Evolutionary conservation across 164 flowering plant genomes (phyloP), one percentile per base, ranked within the genome.

Genomic region (Aristolochia californica): DNA sequence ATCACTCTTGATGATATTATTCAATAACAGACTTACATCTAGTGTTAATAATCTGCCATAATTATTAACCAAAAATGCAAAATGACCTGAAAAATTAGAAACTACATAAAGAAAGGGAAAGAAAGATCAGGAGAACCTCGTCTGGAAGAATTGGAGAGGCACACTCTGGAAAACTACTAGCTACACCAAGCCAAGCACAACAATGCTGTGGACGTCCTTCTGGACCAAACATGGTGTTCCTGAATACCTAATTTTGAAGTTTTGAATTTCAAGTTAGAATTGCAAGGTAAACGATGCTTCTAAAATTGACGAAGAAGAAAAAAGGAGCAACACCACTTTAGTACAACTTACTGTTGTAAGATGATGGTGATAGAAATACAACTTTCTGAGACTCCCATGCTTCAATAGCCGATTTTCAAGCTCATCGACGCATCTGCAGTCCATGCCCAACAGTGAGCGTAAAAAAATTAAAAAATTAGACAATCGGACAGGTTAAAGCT

Each of bases 171-270:
- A 93, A 93, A 72, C 99, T 89, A 75, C 99, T 89, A 56, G 96
- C 99, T 68, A 93, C 83, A 52, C 99, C 93, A 72, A 93, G 94
- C 99, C 99, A 93, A 43, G 99, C 97, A 77, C 99, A 93, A 63
- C 99, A 93, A 74, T 93, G 99, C 56, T 93, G 97, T 59, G 99
- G 99, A 68, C 99, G 97, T 30, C 99, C 99, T 78, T 93, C 99
- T 56, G 99, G 99, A 38, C 96, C 99, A 83, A 93, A 93, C 99
- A 93, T 93, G 47, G 99, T 93, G 75, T 93, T 93, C 67, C 97
- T 80, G 70, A 93, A 93, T 34, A 93, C 96, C 98, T 93, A 74
- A 61, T 62, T 62, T 28, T 45, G 27, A 63, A 53, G 52, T 15
- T 45, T 13, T 40, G 24, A 7, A 45, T 5, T 38, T 45, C 40